These are phyloP conservation scores for Chenopodium suecicum DNA, from an alignment of 148 eudicot genomes.

Conservation along the genomic window DNA sequence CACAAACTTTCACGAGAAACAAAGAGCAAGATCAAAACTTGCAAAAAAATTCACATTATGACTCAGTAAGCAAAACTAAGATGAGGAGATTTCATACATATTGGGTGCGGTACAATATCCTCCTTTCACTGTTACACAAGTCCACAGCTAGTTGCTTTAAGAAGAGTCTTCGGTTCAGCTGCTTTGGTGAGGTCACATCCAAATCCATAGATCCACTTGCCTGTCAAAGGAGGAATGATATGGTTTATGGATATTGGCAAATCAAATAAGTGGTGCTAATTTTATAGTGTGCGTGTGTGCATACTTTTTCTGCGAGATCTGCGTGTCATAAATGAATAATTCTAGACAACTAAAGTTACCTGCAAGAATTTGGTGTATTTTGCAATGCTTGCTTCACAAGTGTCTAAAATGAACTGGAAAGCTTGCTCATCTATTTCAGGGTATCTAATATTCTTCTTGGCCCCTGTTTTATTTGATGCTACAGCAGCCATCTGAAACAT, in stretches of 20 bases:
- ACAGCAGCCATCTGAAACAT: slow-evolving; percentile 78
- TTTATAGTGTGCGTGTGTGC: not conserved
- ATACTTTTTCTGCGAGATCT: not conserved
- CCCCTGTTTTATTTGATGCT: slow-evolving; percentile 62
- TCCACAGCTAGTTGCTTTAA: slow-evolving; percentile 93
- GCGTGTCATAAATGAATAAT: not conserved
- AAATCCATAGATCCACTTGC: slow-evolving; percentile 96
- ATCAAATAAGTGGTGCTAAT: not conserved
- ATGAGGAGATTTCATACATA: slow-evolving; percentile 48
- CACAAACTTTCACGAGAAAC: not conserved
- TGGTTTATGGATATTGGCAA: not conserved
- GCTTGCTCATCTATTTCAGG: slow-evolving; percentile 87
- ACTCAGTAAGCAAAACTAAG: not conserved
- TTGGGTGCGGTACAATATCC: slow-evolving; percentile 88
- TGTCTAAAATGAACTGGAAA: slow-evolving; percentile 70
- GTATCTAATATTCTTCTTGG: slow-evolving; percentile 63
- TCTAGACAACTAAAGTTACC: slow-evolving; percentile 32
- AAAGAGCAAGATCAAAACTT: not conserved
- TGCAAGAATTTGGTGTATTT: slow-evolving; percentile 88
- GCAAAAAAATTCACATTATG: not conserved
- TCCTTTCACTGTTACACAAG: slow-evolving; percentile 81
- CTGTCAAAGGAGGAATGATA: slow-evolving; percentile 36
- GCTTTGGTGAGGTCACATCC: slow-evolving; percentile 95
- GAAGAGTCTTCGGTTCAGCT: slow-evolving; percentile 78
- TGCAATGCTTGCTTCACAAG: slow-evolving; percentile 79